Base-by-base conservation (phyloP, 179 eudicot species). In the Spinacia oleracea region DNA sequence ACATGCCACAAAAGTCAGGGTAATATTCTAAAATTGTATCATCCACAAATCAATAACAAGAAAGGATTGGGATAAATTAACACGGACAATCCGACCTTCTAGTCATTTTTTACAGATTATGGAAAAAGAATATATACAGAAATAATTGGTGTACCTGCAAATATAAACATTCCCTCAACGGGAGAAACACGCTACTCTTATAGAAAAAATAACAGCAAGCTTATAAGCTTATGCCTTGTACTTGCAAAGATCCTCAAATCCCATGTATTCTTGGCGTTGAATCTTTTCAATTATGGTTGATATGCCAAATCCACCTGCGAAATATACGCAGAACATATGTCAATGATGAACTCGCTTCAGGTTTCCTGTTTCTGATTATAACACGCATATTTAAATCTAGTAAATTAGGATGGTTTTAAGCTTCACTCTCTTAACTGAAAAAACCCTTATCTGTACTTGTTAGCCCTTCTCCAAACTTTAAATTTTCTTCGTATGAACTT, bases 161-260 rank as follows among this genome's bases (percentile, higher is more conserved):
- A 34, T 34, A 32, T 3, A 20, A 66, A 66, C 46, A 20, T 66
- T 66, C 11, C 70, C 35, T 10, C 18, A 34, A 38, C n/a, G n/a
- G 70, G 35, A 35, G 9, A 66, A 20, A 35, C 14, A 35, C 23
- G 11, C 5, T 18, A 15, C 70, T 66, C 6, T 35, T 66, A 16
- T 35, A 66, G 25, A 66, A 66, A 15, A 66, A 34, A 20, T 27
- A 66, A 27, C 27, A 45, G 14, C 48, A 70, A 12, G 9, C 50
- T 45, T 70, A 23, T n/a, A 65, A 60, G 60, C 59, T 62, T 79
- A 90, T 8, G 60, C 79, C 38, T 82, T 88, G 72, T 94, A 94
- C 79, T 82, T 91, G 97, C 94, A 89, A 73, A 94, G 91, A 86
- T 89, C 87, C 81, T 94, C 90, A 40, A 94, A 91, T 50, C 98